Evolutionary conservation across 1,284 basidiomycete genomes (phyloP).

Genomic region (Austroboletus niveus): DNA sequence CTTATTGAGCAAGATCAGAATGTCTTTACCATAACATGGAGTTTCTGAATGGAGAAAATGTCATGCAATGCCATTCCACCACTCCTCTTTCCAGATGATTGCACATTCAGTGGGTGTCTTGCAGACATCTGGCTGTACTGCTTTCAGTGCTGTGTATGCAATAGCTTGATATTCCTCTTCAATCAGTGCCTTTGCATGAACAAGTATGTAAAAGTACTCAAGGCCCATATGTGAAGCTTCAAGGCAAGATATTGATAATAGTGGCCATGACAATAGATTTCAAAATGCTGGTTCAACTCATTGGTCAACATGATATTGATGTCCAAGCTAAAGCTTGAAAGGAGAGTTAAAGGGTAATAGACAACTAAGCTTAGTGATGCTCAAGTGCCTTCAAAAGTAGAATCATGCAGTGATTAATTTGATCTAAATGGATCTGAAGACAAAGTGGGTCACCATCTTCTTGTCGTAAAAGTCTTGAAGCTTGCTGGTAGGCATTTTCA

Average conservation of each 20-base stretch:
- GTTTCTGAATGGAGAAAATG: too few relatives aligned
- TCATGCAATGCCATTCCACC: too few relatives aligned
- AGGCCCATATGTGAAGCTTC: slow-evolving; percentile 3
- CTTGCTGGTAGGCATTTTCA: not conserved
- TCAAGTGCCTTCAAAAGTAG: not conserved
- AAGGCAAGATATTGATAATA: not conserved
- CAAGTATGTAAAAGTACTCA: slow-evolving; percentile 1
- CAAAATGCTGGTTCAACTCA: slow-evolving; percentile 9
- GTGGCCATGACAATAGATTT: not conserved
- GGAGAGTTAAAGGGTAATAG: not conserved
- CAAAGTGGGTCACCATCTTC: not conserved
- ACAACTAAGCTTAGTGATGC: not conserved
- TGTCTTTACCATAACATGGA: too few relatives aligned
- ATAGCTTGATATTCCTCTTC: slow-evolving; percentile 1
- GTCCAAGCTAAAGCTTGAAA: slow-evolving; percentile 6
- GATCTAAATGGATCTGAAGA: not conserved
- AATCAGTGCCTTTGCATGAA: not conserved
- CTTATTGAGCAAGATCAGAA: too few relatives aligned
- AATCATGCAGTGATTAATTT: not conserved
- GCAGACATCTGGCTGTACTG: too few relatives aligned
- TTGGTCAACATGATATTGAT: slow-evolving; percentile 1
- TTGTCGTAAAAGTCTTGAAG: not conserved
- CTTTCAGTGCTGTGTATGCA: not conserved
- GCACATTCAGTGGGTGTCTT: too few relatives aligned
- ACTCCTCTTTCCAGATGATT: too few relatives aligned